Evolutionary conservation across 139 green algal species (phyloP).

Genomic region (Asterochloris erici): DNA sequence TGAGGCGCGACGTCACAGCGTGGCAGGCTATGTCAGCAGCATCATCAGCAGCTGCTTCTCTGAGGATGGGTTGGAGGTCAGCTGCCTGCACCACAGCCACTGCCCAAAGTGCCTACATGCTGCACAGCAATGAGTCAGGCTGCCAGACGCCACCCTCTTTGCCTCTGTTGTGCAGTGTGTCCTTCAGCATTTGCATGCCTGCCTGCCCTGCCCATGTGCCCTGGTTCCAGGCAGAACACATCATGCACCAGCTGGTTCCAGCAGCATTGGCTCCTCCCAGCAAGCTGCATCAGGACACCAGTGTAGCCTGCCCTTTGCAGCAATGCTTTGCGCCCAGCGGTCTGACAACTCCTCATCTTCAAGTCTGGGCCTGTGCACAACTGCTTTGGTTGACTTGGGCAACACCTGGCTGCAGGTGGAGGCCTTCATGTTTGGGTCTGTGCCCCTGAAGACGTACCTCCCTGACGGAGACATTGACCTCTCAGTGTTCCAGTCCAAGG

Average conservation of each 20-base stretch:
- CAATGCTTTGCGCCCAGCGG: too few species aligned
- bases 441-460: slow-evolving; percentile 92
- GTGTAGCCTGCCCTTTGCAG: not conserved
- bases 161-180: too few species aligned
- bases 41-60: slow-evolving; percentile 43
- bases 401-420: slow-evolving; percentile 57
- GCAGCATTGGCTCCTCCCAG: not conserved
- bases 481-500: slow-evolving; percentile 65
- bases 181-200: too few species aligned
- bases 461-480: slow-evolving; percentile 98
- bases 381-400: not conserved
- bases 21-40: slow-evolving; percentile 37
- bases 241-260: not conserved
- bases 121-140: not conserved
- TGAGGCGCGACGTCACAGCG: slow-evolving; percentile 27
- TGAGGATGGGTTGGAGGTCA: slow-evolving; percentile 19
- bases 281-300: not conserved
- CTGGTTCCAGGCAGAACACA: too few species aligned
- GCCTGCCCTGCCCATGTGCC: too few species aligned
- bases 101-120: not conserved
- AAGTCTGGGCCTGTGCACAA: too few species aligned
- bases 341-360: too few species aligned
- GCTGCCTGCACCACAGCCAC: not conserved
- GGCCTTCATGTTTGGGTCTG: slow-evolving; percentile 88
- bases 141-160: too few species aligned